Evolutionary conservation across 805 yeast species (phyloP).

Genomic region (Yarrowia keelungensis): DNA sequence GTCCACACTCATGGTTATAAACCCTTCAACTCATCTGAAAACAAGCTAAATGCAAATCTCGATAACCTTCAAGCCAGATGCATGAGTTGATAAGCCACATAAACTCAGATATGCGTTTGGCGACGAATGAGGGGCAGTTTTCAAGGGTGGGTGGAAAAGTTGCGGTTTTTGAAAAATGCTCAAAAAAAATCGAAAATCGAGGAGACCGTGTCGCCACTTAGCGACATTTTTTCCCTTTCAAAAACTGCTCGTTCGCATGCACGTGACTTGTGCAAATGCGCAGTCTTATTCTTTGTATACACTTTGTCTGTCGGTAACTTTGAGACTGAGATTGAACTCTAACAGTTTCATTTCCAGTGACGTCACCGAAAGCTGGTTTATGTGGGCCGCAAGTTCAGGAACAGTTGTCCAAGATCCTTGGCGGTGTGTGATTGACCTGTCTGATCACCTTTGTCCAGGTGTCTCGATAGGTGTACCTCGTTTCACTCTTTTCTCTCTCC

Average conservation of each 20-base stretch:
- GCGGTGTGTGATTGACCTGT: too few species aligned
- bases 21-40: slow-evolving; percentile 30
- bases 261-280: slow-evolving; percentile 39
- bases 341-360: slow-evolving; percentile 4
- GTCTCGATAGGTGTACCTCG: not conserved
- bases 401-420: too few species aligned
- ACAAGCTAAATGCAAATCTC: slow-evolving; percentile 15
- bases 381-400: not conserved
- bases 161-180: not conserved
- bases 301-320: slow-evolving; percentile 32
- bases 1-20: slow-evolving; percentile 13
- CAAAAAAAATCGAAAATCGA: not conserved
- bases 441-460: too few species aligned
- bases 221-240: not conserved
- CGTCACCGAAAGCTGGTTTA: slow-evolving; percentile 17
- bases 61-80: slow-evolving; percentile 9
- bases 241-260: not conserved
- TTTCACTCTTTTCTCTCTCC: not conserved
- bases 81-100: slow-evolving; percentile 37
- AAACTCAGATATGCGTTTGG: slow-evolving; percentile 10
- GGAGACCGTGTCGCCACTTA: too few species aligned
- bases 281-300: slow-evolving; percentile 19
- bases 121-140: not conserved
- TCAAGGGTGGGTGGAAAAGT: not conserved
- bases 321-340: slow-evolving; percentile 36